Conservation (phyloP, 108 stramenopile species). For the Conticribra weissflogii region DNA sequence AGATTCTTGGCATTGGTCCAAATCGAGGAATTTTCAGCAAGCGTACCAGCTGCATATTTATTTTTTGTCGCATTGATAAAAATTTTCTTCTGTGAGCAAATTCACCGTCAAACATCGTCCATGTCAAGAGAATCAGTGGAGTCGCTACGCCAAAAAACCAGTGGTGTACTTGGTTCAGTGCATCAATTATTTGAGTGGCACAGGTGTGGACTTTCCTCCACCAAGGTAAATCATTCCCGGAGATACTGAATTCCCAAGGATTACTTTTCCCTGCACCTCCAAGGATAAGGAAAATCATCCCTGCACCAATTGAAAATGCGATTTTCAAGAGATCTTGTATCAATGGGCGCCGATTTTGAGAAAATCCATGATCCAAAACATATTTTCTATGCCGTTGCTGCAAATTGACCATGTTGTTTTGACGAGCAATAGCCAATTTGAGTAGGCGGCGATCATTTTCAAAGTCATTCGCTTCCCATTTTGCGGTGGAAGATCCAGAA, state of each 20-base stretch:
- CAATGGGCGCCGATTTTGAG: conserved; percentile 40
- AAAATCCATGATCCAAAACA: conserved; percentile 46
- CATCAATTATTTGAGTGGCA: conserved; percentile 5
- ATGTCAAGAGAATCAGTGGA: conserved; percentile 34
- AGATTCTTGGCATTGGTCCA: conserved; percentile 7
- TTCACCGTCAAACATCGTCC: conserved; percentile 17
- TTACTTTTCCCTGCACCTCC: conserved; percentile 8
- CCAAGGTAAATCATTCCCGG: neutral
- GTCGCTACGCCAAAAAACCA: conserved; percentile 33
- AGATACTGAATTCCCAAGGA: neutral
- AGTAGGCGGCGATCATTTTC: conserved; percentile 37
- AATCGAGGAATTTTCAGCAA: conserved; percentile 1
- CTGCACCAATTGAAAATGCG: conserved; percentile 17
- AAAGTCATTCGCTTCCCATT: conserved; percentile 45
- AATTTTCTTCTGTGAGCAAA: neutral
- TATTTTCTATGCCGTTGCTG: conserved; percentile 39
- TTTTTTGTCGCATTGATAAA: neutral
- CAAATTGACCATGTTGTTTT: conserved; percentile 30
- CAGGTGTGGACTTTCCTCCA: conserved; percentile 16
- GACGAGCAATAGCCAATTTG: conserved; percentile 31
- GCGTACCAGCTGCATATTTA: neutral
- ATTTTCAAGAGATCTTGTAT: conserved; percentile 20
- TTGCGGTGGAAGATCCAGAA: too few relatives aligned
- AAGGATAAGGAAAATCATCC: conserved; percentile 24
- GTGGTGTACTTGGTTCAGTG: conserved; percentile 29